phyloP scores from a whole-genome alignment of 768 basidiomycete species.

The Dacryopinax primogenitus region DNA sequence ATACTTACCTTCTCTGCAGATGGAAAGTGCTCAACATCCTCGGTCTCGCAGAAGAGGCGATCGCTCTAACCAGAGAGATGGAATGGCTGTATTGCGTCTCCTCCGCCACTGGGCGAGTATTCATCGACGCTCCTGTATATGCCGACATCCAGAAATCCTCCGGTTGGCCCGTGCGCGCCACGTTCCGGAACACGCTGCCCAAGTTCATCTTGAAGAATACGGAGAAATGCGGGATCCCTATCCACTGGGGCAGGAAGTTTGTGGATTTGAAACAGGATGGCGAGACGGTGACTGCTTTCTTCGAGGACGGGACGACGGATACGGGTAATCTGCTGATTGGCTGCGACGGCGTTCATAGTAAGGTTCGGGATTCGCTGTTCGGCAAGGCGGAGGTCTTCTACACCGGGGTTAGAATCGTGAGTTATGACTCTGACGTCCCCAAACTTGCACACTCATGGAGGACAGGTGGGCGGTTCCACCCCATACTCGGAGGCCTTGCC shows the following conservation, averaged over 20 bases:
- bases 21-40: not conserved
- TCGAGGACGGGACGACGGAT: conserved; percentile 29
- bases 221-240: conserved; percentile 25
- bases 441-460: too few species aligned
- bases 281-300: conserved; percentile 25
- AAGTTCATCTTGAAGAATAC: conserved; percentile 25
- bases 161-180: not conserved
- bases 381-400: conserved; percentile 28
- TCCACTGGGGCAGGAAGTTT: conserved; percentile 29
- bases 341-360: conserved; percentile 36
- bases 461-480: too few species aligned
- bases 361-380: conserved; percentile 29
- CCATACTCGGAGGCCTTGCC: too few species aligned
- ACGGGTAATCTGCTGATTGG: conserved; percentile 33
- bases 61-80: not conserved
- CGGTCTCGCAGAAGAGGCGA: not conserved
- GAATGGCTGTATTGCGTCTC: not conserved
- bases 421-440: too few species aligned
- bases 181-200: not conserved
- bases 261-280: conserved; percentile 26
- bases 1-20: not conserved
- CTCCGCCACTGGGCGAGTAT: not conserved
- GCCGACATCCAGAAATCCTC: not conserved
- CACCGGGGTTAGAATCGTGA: conserved; percentile 31
- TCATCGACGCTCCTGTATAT: not conserved